Percentiles rank a stretch among this genome's conserved stretches.
Conservation (phyloP, 768 basidiomycete species). For the Naganishia randhawae region DNA sequence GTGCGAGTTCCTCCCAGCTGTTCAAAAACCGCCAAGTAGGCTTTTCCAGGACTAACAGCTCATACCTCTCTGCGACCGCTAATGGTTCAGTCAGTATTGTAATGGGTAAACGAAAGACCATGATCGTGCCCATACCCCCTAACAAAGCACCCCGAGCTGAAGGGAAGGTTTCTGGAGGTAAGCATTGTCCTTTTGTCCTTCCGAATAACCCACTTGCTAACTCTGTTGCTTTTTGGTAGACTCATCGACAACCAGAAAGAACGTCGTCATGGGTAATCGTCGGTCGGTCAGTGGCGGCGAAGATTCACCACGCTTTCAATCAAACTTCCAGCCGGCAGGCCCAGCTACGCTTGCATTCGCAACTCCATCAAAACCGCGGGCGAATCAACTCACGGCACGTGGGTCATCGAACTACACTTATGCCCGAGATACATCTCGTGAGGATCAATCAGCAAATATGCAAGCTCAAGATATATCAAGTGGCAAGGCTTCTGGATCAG, state of each 20-base stretch:
- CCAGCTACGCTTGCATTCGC: constrained; percentile 5
- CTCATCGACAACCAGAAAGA: not conserved
- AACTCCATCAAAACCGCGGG: constrained; percentile 10
- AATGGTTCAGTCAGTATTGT: constrained; percentile 22
- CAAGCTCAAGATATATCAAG: not conserved
- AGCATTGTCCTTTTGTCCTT: not conserved
- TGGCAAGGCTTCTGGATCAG: not conserved
- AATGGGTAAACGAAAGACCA: constrained; percentile 30
- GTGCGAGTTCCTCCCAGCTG: constrained; percentile 24
- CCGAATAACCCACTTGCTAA: not conserved
- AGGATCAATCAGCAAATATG: not conserved
- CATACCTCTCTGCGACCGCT: constrained; percentile 18
- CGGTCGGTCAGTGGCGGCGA: constrained; percentile 21
- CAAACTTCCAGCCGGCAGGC: not conserved
- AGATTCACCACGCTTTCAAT: not conserved
- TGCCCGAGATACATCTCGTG: not conserved
- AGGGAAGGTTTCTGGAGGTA: constrained; percentile 2
- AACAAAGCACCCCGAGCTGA: not conserved
- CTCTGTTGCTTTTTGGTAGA: not conserved
- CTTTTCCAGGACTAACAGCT: constrained; percentile 38
- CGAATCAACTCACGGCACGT: not conserved
- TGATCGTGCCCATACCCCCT: constrained; percentile 22
- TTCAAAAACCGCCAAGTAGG: constrained; percentile 47
- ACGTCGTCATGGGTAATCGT: constrained; percentile 31
- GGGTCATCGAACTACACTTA: not conserved